phyloP scores from a whole-genome alignment of 371 early-diverging fungal genomes.

The Apophysomyces elegans region DNA sequence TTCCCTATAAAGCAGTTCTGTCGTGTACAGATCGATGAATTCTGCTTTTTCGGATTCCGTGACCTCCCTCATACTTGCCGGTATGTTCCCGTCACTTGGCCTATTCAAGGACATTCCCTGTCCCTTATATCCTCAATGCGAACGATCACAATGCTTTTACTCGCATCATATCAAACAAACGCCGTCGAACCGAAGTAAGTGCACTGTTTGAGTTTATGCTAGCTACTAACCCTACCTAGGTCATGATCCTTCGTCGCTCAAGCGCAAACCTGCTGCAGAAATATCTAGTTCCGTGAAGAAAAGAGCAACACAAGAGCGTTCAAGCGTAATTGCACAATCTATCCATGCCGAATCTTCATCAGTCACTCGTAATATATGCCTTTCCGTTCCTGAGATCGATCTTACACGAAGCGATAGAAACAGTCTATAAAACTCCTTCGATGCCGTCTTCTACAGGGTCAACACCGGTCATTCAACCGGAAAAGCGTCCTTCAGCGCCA shows the following conservation, averaged over 20 bases:
- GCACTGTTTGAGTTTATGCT: too few relatives aligned
- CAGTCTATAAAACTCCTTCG: too few relatives aligned
- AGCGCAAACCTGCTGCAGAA: background rate
- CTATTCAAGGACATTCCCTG: slow-evolving; percentile 40
- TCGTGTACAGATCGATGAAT: too few relatives aligned
- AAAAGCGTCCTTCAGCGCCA: too few relatives aligned
- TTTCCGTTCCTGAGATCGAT: too few relatives aligned
- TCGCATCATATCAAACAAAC: slow-evolving; percentile 23
- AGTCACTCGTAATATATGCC: background rate
- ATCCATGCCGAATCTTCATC: background rate
- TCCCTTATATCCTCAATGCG: slow-evolving; percentile 39
- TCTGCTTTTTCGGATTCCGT: too few relatives aligned
- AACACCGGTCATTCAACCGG: too few relatives aligned
- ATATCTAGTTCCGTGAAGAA: background rate
- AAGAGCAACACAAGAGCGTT: background rate
- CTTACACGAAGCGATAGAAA: too few relatives aligned
- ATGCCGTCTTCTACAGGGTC: too few relatives aligned
- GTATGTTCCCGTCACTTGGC: slow-evolving; percentile 42
- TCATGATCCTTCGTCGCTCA: background rate
- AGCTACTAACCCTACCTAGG: background rate
- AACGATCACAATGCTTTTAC: slow-evolving; percentile 33
- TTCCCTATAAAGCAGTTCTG: too few relatives aligned
- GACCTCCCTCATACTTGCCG: too few relatives aligned
- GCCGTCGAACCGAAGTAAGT: background rate
- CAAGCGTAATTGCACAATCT: background rate